phyloP scores from a whole-genome alignment of 805 yeast genomes.

The Kazachstania kunashirensis region DNA sequence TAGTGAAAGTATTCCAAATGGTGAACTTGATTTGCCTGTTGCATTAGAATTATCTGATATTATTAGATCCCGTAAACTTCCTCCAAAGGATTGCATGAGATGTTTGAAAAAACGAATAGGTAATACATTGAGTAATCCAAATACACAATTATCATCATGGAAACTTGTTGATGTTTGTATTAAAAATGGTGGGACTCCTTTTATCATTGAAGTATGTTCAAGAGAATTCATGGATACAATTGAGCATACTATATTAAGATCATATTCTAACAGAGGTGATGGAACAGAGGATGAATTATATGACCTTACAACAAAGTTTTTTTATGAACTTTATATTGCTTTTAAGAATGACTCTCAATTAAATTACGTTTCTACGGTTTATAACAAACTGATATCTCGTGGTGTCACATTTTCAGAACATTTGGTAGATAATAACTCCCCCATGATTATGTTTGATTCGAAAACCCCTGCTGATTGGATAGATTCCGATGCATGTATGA shows the following conservation, averaged over 20 bases:
- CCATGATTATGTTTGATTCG: constrained; percentile 59
- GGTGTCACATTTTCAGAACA: constrained; percentile 58
- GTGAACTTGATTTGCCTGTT: constrained; percentile 66
- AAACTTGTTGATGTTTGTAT: constrained; percentile 77
- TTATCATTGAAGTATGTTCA: constrained; percentile 66
- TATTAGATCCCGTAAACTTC: constrained; percentile 70
- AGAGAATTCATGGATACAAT: constrained; percentile 81
- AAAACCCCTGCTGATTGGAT: constrained; percentile 97
- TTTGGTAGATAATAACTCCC: constrained; percentile 8
- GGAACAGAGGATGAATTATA: constrained; percentile 43
- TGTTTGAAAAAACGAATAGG: constrained; percentile 66
- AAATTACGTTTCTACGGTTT: constrained; percentile 52
- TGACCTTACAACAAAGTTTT: constrained; percentile 45
- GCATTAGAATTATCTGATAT: constrained; percentile 83
- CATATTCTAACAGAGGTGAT: constrained; percentile 20
- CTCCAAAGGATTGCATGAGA: constrained; percentile 77
- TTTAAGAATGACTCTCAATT: constrained; percentile 60
- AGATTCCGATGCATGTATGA: constrained; percentile 92
- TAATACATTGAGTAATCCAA: constrained; percentile 55
- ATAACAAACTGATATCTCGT: constrained; percentile 48
- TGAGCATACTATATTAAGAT: constrained; percentile 36
- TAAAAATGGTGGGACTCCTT: constrained; percentile 86
- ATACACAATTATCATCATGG: constrained; percentile 63
- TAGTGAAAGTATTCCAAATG: constrained; percentile 82
- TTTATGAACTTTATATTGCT: constrained; percentile 71